Percentiles rank a stretch among this genome's conserved stretches.
phyloP scores from a whole-genome alignment of 202 grass and related monocot genomes.

The Thinopyrum obtusiflorum region DNA sequence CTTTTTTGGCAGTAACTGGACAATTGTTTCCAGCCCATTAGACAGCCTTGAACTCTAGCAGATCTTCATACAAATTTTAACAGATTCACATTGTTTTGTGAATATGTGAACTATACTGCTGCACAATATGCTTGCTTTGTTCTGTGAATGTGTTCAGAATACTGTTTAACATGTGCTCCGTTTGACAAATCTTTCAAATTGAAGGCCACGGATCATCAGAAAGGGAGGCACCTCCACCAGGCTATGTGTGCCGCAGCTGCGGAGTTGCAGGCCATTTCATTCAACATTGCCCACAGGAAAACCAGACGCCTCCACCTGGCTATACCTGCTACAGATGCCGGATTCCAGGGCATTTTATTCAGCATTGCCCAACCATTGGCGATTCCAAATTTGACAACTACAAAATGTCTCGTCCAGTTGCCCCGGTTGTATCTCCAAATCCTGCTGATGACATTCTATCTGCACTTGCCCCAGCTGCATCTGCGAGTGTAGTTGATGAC shows the following conservation, averaged over 20 bases:
- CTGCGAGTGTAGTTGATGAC: slow-evolving; percentile 45
- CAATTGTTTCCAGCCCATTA: background rate
- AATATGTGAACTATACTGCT: background rate
- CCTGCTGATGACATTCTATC: slow-evolving; percentile 40
- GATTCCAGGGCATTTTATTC: slow-evolving; percentile 58
- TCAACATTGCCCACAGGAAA: slow-evolving; percentile 44
- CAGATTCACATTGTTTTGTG: background rate
- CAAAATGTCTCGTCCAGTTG: slow-evolving; percentile 18
- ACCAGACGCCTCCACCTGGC: slow-evolving; percentile 56
- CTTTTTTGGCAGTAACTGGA: background rate
- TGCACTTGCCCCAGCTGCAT: slow-evolving; percentile 35
- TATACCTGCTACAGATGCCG: slow-evolving; percentile 49
- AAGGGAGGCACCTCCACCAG: slow-evolving; percentile 52
- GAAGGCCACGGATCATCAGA: slow-evolving; percentile 51
- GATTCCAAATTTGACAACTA: slow-evolving; percentile 41
- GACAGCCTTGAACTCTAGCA: background rate
- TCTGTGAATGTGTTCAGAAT: slow-evolving; percentile 9
- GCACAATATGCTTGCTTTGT: background rate
- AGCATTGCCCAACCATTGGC: slow-evolving; percentile 41
- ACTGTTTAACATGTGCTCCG: background rate
- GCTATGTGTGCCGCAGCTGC: slow-evolving; percentile 47
- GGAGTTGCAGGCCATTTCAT: slow-evolving; percentile 57
- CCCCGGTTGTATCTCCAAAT: slow-evolving; percentile 25
- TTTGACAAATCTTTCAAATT: slow-evolving; percentile 23
- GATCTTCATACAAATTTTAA: background rate